phyloP scores from a whole-genome alignment of 768 basidiomycete genomes.

The Pleurotus giganteus region DNA sequence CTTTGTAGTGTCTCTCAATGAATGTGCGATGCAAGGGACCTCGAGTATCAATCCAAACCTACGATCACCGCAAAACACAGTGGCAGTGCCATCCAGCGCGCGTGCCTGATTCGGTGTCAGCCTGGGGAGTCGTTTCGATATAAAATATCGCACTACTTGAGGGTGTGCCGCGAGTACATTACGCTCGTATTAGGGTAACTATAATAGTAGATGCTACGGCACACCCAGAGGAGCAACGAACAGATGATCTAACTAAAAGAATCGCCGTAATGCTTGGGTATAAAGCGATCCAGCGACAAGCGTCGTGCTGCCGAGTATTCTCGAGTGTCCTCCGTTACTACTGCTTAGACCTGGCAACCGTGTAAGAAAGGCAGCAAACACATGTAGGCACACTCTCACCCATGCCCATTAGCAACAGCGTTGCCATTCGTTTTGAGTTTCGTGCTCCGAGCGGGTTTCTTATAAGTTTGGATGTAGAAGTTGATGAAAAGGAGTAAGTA shows the following conservation, averaged over 20 bases:
- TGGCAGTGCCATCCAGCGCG: background rate
- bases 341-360: no score
- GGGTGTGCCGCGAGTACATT: background rate
- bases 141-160: no score
- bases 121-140: no score
- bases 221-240: background rate
- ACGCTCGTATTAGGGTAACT: conserved; percentile 9
- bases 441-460: conserved; percentile 46
- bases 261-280: conserved; percentile 24
- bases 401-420: conserved; percentile 40
- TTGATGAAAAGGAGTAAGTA: conserved; percentile 97
- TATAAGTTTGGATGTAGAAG: conserved; percentile 87
- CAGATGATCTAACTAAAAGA: background rate
- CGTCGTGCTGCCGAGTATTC: conserved; percentile 22
- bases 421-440: conserved; percentile 44
- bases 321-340: conserved; percentile 24
- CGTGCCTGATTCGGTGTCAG: background rate
- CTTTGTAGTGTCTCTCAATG: no score
- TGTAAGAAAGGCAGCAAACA: no score
- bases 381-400: no score
- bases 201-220: conserved; percentile 8
- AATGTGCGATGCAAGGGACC: no score
- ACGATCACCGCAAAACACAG: no score
- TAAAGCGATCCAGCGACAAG: conserved; percentile 26
- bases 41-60: no score